These are phyloP conservation scores for Trifolium subterraneum DNA, from an alignment of 306 rosid genomes.

Conservation along the genomic window DNA sequence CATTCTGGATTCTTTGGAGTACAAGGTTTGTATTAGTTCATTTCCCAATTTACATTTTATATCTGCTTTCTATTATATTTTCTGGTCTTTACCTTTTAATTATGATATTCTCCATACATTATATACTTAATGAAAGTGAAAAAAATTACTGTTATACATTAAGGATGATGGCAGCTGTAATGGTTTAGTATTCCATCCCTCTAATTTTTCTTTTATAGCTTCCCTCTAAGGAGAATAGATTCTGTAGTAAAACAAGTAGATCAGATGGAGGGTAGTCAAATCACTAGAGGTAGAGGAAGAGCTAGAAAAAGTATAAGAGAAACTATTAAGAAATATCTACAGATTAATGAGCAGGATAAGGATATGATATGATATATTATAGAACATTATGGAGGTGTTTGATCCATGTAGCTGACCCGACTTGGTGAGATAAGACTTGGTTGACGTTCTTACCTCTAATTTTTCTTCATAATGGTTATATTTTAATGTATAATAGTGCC, in stretches of 20 bases:
- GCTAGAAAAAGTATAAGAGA: no score
- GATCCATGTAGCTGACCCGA: no score
- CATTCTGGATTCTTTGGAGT: slow-evolving; percentile 98
- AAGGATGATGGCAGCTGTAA: slow-evolving; percentile 30
- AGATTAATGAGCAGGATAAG: no score
- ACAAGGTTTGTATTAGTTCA: slow-evolving; percentile 75
- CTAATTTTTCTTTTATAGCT: background rate
- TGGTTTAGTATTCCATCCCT: slow-evolving; percentile 12
- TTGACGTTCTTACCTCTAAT: no score
- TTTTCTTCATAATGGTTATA: background rate
- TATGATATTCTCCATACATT: background rate
- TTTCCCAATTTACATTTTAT: slow-evolving; percentile 13
- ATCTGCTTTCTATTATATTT: slow-evolving; percentile 25
- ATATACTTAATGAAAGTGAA: slow-evolving; percentile 13
- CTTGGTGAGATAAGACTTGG: no score
- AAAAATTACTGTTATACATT: background rate
- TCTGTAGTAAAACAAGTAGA: no score
- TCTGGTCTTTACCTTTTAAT: slow-evolving; percentile 14
- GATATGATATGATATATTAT: no score
- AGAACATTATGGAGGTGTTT: no score
- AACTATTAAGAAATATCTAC: no score
- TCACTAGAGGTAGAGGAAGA: no score
- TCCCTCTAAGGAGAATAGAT: no score
- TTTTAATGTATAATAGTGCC: slow-evolving; percentile 28
- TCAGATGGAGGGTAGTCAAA: no score